Conservation (phyloP, 495 filamentous ascomycete genomes). For the Xylaria castorea region DNA sequence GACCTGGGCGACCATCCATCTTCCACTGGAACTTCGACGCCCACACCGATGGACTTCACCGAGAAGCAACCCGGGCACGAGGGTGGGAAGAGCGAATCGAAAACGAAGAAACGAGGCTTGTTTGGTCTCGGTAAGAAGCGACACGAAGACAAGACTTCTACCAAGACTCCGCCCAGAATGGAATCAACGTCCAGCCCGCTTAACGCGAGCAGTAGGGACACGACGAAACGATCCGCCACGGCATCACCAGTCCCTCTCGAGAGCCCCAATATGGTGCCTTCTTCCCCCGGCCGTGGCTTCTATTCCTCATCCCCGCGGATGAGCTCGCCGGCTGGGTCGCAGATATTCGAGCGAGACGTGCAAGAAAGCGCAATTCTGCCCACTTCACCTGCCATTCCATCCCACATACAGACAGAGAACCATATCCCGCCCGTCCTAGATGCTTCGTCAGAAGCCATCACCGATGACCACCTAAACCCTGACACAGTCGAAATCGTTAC, state of each 20-base stretch:
- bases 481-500: slow-evolving; percentile 90
- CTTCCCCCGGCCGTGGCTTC: slow-evolving; percentile 59
- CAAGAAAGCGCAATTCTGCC: slow-evolving; percentile 77
- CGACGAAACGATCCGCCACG: slow-evolving; percentile 39
- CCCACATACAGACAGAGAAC: slow-evolving; percentile 90
- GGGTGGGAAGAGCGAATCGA: slow-evolving; percentile 40
- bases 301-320: slow-evolving; percentile 64
- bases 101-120: slow-evolving; percentile 58
- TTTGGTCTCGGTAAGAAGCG: slow-evolving; percentile 75
- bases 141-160: slow-evolving; percentile 53
- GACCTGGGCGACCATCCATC: slow-evolving; percentile 36
- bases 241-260: slow-evolving; percentile 53
- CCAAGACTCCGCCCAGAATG: slow-evolving; percentile 33
- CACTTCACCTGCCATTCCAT: slow-evolving; percentile 77
- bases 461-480: slow-evolving; percentile 74
- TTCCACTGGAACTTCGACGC: slow-evolving; percentile 44
- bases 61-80: slow-evolving; percentile 44
- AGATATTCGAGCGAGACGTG: slow-evolving; percentile 94
- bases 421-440: slow-evolving; percentile 90
- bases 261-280: slow-evolving; percentile 54
- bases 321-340: slow-evolving; percentile 72
- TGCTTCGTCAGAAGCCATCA: slow-evolving; percentile 87
- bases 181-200: slow-evolving; percentile 37
- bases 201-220: slow-evolving; percentile 22
- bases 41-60: slow-evolving; percentile 39